phyloP scores from a whole-genome alignment of 805 yeast species.

The Starmerella tilneyi region DNA sequence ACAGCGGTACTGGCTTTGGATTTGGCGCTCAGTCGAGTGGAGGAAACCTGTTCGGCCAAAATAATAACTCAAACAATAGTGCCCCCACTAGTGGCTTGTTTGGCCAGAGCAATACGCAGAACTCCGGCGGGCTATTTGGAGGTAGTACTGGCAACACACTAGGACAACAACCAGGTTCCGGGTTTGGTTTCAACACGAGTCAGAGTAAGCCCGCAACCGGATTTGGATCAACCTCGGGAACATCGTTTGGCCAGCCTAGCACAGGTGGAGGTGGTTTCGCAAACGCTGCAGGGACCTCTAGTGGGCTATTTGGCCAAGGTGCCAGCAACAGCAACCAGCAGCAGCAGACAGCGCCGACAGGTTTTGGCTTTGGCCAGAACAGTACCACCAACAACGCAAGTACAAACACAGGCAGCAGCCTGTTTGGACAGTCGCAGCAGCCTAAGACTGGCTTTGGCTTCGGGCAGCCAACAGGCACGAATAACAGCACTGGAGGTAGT shows the following conservation, averaged over 20 bases:
- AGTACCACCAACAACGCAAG: conserved; percentile 4
- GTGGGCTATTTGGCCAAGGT: conserved; percentile 20
- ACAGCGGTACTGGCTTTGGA: conserved; percentile 19
- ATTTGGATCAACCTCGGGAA: background rate
- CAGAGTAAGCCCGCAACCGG: conserved; percentile 6
- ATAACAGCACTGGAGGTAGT: background rate
- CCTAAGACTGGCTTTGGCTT: conserved; percentile 17
- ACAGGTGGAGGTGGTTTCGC: background rate
- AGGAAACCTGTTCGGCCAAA: conserved; percentile 17
- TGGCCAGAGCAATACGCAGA: conserved; percentile 8
- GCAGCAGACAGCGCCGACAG: background rate
- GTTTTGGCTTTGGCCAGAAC: background rate
- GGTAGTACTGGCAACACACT: background rate
- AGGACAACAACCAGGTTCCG: conserved; percentile 9
- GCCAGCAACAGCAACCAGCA: background rate
- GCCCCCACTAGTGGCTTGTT: conserved; percentile 11
- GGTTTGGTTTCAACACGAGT: background rate
- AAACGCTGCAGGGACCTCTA: background rate
- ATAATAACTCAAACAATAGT: background rate
- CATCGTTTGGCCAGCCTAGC: too few species aligned
- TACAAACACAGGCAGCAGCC: background rate
- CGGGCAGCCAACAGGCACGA: conserved; percentile 15
- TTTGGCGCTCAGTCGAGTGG: conserved; percentile 12
- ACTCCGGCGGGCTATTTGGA: background rate
- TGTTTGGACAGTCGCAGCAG: conserved; percentile 10